Base-by-base conservation (phyloP, 495 filamentous ascomycete genomes). In the Xylaria intraflava region DNA sequence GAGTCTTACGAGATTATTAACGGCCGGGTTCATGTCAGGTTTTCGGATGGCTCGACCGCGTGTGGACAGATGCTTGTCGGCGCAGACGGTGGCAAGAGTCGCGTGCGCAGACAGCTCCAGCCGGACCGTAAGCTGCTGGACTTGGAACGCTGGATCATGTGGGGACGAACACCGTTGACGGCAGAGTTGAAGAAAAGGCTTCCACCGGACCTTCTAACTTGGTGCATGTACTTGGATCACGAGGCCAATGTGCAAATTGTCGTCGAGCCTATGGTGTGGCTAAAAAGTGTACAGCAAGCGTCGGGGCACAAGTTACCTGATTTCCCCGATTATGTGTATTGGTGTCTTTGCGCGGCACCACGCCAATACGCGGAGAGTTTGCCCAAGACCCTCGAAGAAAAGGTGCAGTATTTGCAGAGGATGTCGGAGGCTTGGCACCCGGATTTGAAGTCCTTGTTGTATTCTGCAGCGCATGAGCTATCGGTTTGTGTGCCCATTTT, bases 41-140 rank as follows among this genome's bases (percentile, higher is more conserved):
- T 78, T 45, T 36, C 55, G 10, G 71, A 78, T 51, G 73, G 72
- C 14, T 66, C 66, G 14, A 51, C 38, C 2, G 67, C 58, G 19
- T 30, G 64, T 2, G 76, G 74, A 6, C 51, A 56, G 12, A 41
- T 79, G 0, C 59, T 79, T 11, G 65, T 79, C 12, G 76, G 76
- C 16, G 75, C 75, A 22, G 75, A 79, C 49, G 76, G 76, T 12
- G 50, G 69, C 8, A 60, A 62, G 24, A 77, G 71, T 33, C 43
- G 54, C 19, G 64, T 77, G 38, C 67, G 73, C 16, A 65, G 58
- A 53, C 72, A 77, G 52, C 59, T 72, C 35, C 56, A 78, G 9
- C 76, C 77, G 9, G 42, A 68, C 12, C 71, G 66, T 46, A 55
- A 56, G 23, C 53, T 68, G 19, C 45, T 78, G 11, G 75, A 78